A percentile compares a stretch with the other conserved stretches of the same genome.
phyloP scores from a whole-genome alignment of 78 protist genomes.

The Capsaspora owczarzaki region DNA sequence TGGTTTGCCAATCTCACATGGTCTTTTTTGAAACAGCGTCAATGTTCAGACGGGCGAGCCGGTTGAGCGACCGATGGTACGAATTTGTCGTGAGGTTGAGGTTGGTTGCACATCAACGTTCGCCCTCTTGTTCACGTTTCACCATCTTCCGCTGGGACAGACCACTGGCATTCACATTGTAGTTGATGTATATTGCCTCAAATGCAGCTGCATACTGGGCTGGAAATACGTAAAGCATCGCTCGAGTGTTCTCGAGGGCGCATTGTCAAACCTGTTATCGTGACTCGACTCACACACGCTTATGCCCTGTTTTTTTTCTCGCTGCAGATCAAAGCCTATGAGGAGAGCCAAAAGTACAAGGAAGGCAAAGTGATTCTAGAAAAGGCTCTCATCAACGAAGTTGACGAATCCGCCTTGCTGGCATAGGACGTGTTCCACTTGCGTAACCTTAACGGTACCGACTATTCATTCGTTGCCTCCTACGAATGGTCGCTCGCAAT shows the following conservation, averaged over 20 bases:
- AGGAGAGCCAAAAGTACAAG: slow-evolving; percentile 60
- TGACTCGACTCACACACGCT: not conserved
- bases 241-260: too few species aligned
- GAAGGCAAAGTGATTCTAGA: slow-evolving; percentile 61
- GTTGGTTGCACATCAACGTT: too few species aligned
- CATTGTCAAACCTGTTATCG: not conserved
- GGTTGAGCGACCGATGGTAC: not conserved
- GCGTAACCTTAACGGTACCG: too few species aligned
- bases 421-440: too few species aligned
- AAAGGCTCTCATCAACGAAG: slow-evolving; percentile 42
- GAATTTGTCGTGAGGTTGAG: too few species aligned
- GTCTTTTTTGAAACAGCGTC: not conserved
- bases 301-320: not conserved
- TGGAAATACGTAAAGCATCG: slow-evolving; percentile 54
- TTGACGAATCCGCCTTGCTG: too few species aligned
- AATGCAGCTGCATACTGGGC: slow-evolving; percentile 37
- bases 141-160: too few species aligned
- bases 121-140: too few species aligned
- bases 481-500: too few species aligned
- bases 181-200: slow-evolving; percentile 43
- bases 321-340: slow-evolving; percentile 40
- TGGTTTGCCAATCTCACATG: not conserved
- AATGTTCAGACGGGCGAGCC: not conserved
- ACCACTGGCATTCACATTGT: slow-evolving; percentile 30
- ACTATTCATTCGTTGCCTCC: too few species aligned